Evolutionary conservation across 768 basidiomycete species (phyloP), one percentile per base, ranked within the genome.

Genomic region (Dentipellis fragilis): DNA sequence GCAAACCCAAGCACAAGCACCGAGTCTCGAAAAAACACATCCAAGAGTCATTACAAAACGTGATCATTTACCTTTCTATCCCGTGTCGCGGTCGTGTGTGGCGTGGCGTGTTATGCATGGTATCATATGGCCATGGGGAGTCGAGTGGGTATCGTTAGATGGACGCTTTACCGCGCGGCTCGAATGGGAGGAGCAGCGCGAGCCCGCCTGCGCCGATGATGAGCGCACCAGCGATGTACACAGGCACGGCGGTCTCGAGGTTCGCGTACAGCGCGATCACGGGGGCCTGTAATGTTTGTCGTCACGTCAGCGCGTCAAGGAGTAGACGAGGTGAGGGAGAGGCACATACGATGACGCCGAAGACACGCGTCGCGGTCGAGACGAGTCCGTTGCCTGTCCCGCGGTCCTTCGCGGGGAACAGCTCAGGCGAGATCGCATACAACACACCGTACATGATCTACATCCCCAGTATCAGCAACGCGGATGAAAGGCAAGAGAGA

Each of bases 381-480:
- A 77, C 77, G 49, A 88, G 69, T 4, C 80, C 83, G 57, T 84
- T 85, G 2, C 86, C 86, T 0, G 86, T 89, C 0, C 86, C 86
- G 37, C 86, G 74, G 66, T 87, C 79, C 63, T 84, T 84, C 35
- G 82, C 81, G 10, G 84, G 81, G 65, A 87, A 86, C 4, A 85
- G 72, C 66, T 89, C 85, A 0, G 85, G 79, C 0, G 85, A 80
- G 50, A 85, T 67, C 16, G 85, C 83, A 62, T 86, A 87, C 45
- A 89, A 62, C 2, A 88, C 85, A 6, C 87, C 84, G 51, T 84
- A 88, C 85, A 87, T 88, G 58, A 85, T 79, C 74, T 85, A 56
- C 22, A n/a, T 5, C 22, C 51, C 22, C 21, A 52, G 10, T 4
- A n/a, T 59, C 22, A 59, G 46, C 45, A n/a, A 12, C 35, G n/a